Conservation (phyloP, 345 rosid species). For the Camelina sativa region DNA sequence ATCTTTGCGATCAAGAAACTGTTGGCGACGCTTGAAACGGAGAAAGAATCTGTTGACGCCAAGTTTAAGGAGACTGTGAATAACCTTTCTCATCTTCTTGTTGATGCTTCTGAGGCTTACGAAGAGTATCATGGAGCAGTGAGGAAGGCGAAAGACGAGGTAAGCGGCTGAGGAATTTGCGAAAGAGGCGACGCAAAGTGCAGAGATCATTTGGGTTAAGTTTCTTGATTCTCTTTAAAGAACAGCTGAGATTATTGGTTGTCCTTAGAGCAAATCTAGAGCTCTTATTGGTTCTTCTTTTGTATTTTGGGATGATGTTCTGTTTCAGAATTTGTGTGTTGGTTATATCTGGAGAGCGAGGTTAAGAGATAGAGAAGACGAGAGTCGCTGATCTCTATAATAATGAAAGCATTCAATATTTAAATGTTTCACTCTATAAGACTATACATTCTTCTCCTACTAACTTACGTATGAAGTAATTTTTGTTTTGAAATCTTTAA, state of each 20-base stretch:
- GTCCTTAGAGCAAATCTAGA: conserved; percentile 29
- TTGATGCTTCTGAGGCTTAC: conserved; percentile 38
- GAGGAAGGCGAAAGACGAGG: conserved; percentile 38
- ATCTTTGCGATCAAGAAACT: conserved; percentile 44
- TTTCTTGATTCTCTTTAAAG: conserved; percentile 45
- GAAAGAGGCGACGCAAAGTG: conserved; percentile 36
- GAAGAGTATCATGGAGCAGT: conserved; percentile 41
- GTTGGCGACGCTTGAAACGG: neutral
- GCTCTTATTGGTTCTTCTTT: conserved; percentile 28
- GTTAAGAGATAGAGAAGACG: conserved; percentile 16
- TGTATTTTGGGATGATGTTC: conserved; percentile 34
- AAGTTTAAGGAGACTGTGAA: conserved; percentile 27
- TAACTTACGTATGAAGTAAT: neutral
- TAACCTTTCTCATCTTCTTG: conserved; percentile 31
- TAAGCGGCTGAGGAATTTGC: conserved; percentile 42
- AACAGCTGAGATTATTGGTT: conserved; percentile 27
- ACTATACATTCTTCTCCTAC: neutral
- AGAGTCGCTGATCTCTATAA: conserved; percentile 1
- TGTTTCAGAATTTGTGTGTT: conserved; percentile 43
- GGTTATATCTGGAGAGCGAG: conserved; percentile 35
- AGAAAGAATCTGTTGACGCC: conserved; percentile 36
- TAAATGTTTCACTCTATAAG: too few species aligned
- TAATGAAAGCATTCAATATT: neutral
- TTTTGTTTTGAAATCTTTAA: too few species aligned
- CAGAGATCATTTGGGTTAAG: conserved; percentile 40